Percentiles rank a stretch among this genome's conserved stretches.
phyloP scores from a whole-genome alignment of 2,329 filamentous ascomycete genomes.

The Exutisphaerella laricina region DNA sequence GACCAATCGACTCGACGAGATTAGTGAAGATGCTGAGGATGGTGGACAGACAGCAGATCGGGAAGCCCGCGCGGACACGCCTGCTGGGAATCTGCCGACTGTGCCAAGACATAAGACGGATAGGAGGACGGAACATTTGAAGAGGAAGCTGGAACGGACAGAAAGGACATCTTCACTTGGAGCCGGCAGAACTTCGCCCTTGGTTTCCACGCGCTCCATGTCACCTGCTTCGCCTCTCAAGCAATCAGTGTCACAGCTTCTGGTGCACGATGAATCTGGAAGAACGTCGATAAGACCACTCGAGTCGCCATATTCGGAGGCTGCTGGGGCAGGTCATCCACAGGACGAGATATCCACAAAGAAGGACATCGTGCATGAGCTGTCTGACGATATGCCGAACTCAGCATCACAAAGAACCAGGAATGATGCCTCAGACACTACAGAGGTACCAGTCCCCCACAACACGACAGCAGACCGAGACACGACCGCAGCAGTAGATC shows the following conservation, averaged over 20 bases:
- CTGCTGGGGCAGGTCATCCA: not conserved
- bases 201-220: not conserved
- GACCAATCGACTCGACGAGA: slow-evolving; percentile 79
- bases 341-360: not conserved
- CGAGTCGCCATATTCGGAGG: slow-evolving; percentile 12
- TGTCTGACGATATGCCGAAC: not conserved
- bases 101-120: slow-evolving; percentile 25
- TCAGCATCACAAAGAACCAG: slow-evolving; percentile 5
- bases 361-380: not conserved
- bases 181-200: not conserved
- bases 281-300: slow-evolving; percentile 24
- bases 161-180: slow-evolving; percentile 23
- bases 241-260: slow-evolving; percentile 27
- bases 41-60: slow-evolving; percentile 25
- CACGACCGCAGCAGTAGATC: not conserved
- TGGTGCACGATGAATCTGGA: slow-evolving; percentile 28
- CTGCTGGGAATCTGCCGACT: slow-evolving; percentile 16
- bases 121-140: slow-evolving; percentile 25
- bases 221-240: slow-evolving; percentile 22
- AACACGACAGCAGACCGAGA: not conserved
- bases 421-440: not conserved
- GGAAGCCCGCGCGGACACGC: slow-evolving; percentile 4
- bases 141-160: slow-evolving; percentile 15
- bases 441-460: not conserved
- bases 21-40: slow-evolving; percentile 89